Base-by-base conservation (phyloP, 2,329 filamentous ascomycete species). In the Didymella pinodella region DNA sequence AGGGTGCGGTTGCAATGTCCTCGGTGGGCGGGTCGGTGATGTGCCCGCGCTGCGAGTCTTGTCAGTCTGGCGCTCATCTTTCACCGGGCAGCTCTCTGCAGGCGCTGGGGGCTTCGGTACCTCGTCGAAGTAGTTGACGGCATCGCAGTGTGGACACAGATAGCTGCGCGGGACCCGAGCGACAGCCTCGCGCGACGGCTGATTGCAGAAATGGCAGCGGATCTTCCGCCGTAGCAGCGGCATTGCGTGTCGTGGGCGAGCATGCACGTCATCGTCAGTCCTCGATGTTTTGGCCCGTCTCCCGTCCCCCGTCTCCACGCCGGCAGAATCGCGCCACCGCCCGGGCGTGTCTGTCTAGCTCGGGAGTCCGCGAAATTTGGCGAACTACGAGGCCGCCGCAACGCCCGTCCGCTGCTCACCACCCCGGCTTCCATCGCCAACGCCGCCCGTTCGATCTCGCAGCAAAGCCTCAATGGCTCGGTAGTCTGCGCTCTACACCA, bases 81-180 rank as follows among this genome's bases (percentile, higher is more conserved):
- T 25, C 44, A 43, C 26, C 8, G 31, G 8, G 46, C 31, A 22
- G 49, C 29, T 20, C 28, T 12, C 18, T 41, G 51, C 44, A 36
- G 2, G n/a, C 4, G 32, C 32, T 18, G 25, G 25, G 29, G 41
- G 22, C 22, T 14, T 8, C 18, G 2, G 41, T 80, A 95, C 93
- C 81, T 94, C 84, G 75, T 99, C 95, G 31, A 97, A 82, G 79
- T 92, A 91, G 77, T 98, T 99, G 59, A 89, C 88, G 18, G 93
- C 91, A 69, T 95, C 91, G 81, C 95, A 99, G 61, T 85, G 81
- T 20, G 84, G 79, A 78, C 76, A 76, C 22, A 65, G 54, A 58
- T 69, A 77, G 28, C 60, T 57, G 11, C 58, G 61, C 8, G 70
- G 65, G 40, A 71, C 57, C 14, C 69, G 68, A 7, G 62, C 45